Conservation (phyloP, 345 rosid genomes). For the Cardamine occulta region DNA sequence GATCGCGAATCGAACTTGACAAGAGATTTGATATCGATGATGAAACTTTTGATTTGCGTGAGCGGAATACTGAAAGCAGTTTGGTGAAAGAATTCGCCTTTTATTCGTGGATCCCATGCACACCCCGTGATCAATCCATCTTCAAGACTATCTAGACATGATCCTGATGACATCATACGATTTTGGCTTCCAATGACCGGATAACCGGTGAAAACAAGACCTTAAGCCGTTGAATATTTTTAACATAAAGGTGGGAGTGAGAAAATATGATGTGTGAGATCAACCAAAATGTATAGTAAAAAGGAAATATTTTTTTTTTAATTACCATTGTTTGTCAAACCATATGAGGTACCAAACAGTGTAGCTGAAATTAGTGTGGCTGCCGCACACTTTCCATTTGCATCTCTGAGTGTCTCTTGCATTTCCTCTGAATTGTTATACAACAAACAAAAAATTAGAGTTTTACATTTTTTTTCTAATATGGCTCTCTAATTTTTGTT, state of each 20-base stretch:
- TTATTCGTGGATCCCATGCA: conserved; percentile 63
- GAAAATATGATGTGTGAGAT: neutral
- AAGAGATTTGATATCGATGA: conserved; percentile 60
- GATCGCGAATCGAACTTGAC: conserved; percentile 48
- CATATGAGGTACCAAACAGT: neutral
- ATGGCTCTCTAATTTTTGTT: neutral
- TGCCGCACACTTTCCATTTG: conserved; percentile 22
- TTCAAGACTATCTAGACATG: conserved; percentile 61
- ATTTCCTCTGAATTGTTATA: conserved; percentile 17
- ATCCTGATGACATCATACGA: conserved; percentile 56
- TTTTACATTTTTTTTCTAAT: neutral
- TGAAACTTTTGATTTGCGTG: conserved; percentile 50
- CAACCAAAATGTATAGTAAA: neutral
- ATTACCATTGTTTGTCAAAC: conserved; percentile 1
- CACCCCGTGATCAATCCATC: conserved; percentile 58
- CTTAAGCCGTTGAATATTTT: neutral
- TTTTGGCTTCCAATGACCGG: neutral
- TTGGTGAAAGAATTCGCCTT: conserved; percentile 62
- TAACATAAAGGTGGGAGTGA: neutral
- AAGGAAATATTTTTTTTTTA: neutral
- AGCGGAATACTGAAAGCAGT: conserved; percentile 53
- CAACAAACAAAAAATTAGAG: neutral
- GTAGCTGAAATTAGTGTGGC: conserved; percentile 19
- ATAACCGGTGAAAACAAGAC: neutral
- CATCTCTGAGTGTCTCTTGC: conserved; percentile 18